phyloP scores from a whole-genome alignment of 495 filamentous ascomycete species.

The Trypethelium eluteriae region DNA sequence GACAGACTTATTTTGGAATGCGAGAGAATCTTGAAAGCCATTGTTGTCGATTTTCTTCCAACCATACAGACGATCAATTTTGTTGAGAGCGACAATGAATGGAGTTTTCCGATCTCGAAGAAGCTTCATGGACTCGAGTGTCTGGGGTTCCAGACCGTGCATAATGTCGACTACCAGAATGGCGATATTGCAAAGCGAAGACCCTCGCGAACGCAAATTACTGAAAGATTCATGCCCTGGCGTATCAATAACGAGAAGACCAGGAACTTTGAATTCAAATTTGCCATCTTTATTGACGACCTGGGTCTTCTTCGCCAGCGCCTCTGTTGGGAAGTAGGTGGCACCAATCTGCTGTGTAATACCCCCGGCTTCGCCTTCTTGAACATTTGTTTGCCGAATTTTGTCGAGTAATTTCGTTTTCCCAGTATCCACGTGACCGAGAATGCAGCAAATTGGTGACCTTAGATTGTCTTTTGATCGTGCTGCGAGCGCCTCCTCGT shows the following conservation, averaged over 20 bases:
- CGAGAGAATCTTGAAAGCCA: constrained; percentile 87
- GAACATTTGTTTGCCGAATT: constrained; percentile 97
- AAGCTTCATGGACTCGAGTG: constrained; percentile 91
- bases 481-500: constrained; percentile 85
- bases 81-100: constrained; percentile 98
- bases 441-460: constrained; percentile 98
- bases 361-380: constrained; percentile 98
- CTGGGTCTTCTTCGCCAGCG: constrained; percentile 78
- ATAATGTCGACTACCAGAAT: constrained; percentile 99
- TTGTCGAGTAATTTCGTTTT: constrained; percentile 99
- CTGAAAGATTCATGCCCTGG: constrained; percentile 99
- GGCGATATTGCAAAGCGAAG: constrained; percentile 97
- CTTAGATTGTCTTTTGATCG: constrained; percentile 90
- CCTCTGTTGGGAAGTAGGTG: constrained; percentile 97
- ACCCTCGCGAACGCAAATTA: constrained; percentile 91
- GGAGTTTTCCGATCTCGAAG: constrained; percentile 91
- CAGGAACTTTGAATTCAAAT: constrained; percentile 97
- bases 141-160: constrained; percentile 98
- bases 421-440: constrained; percentile 99
- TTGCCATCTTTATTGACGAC: constrained; percentile 85
- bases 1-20: constrained; percentile 84
- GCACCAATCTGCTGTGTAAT: constrained; percentile 99
- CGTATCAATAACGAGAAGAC: constrained; percentile 95
- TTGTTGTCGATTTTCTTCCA: constrained; percentile 99
- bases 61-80: constrained; percentile 97